Conservation (phyloP, 2,329 filamentous ascomycete species). For the Lachnellula hyalina region DNA sequence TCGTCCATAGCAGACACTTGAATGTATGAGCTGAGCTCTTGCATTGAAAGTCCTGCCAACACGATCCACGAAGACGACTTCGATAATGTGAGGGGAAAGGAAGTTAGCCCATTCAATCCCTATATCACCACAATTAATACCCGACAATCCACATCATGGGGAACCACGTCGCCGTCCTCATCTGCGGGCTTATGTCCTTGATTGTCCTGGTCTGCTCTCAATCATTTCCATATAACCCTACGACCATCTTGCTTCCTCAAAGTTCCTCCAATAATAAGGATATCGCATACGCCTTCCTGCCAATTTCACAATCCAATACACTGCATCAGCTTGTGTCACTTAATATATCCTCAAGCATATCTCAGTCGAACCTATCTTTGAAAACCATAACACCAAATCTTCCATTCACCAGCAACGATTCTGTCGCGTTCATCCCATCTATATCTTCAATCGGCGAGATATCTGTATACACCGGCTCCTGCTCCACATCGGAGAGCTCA, state of each 20-base stretch:
- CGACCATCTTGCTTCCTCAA: conserved; percentile 59
- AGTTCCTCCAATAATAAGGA: conserved; percentile 42
- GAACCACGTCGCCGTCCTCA: conserved; percentile 12
- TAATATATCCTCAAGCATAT: conserved; percentile 56
- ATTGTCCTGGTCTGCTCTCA: conserved; percentile 29
- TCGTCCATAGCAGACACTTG: conserved; percentile 1
- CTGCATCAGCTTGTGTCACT: conserved; percentile 53
- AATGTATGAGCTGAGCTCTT: conserved; percentile 17
- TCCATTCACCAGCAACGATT: conserved; percentile 55
- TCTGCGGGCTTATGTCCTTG: conserved; percentile 16
- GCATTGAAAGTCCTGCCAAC: neutral
- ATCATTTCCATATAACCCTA: conserved; percentile 70
- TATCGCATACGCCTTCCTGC: conserved; percentile 63
- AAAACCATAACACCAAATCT: conserved; percentile 50
- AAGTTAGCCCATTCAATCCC: conserved; percentile 9
- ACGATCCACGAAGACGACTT: conserved; percentile 3
- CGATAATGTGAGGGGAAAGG: conserved; percentile 18
- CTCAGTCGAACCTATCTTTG: conserved; percentile 40
- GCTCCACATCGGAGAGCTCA: conserved; percentile 47
- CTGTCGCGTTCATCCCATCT: conserved; percentile 60
- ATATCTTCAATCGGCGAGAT: conserved; percentile 65
- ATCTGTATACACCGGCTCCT: conserved; percentile 69
- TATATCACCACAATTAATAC: conserved; percentile 12
- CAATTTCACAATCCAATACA: conserved; percentile 31
- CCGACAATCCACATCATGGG: conserved; percentile 23